Percentiles rank a stretch among this genome's conserved stretches.
These are phyloP conservation scores for Catunica adiposa DNA, from an alignment of 2,329 filamentous ascomycete genomes.

Conservation along the genomic window DNA sequence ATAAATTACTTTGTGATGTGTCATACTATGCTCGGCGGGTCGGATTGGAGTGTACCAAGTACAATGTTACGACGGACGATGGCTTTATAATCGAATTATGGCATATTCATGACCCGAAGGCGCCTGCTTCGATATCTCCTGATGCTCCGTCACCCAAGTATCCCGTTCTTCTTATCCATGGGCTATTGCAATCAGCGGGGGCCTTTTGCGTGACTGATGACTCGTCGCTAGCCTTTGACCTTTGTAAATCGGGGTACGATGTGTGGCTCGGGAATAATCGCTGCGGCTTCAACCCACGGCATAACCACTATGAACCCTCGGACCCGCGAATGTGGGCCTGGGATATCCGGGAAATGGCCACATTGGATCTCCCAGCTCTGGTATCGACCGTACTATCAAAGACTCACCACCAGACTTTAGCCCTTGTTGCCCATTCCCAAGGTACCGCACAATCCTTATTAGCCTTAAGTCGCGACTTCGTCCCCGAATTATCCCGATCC, in stretches of 20 bases:
- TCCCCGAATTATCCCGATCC: constrained; percentile 65
- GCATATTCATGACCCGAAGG: constrained; percentile 68
- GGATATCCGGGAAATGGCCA: constrained; percentile 90
- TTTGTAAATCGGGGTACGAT: constrained; percentile 83
- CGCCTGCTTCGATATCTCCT: constrained; percentile 37
- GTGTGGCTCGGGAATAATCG: constrained; percentile 93
- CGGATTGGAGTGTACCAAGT: constrained; percentile 69
- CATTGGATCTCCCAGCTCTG: constrained; percentile 71
- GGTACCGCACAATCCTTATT: constrained; percentile 81
- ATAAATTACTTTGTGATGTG: constrained; percentile 63
- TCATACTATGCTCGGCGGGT: constrained; percentile 76
- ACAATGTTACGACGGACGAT: constrained; percentile 81
- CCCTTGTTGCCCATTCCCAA: constrained; percentile 74
- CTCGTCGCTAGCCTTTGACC: constrained; percentile 74
- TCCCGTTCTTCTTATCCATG: constrained; percentile 75
- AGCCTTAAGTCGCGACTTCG: constrained; percentile 74
- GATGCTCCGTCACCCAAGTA: constrained; percentile 34
- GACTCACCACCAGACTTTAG: constrained; percentile 41
- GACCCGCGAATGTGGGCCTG: constrained; percentile 94
- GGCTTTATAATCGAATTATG: constrained; percentile 80
- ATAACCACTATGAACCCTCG: constrained; percentile 49
- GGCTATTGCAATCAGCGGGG: constrained; percentile 71
- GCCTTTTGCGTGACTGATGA: constrained; percentile 86
- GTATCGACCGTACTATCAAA: constrained; percentile 63
- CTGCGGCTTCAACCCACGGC: constrained; percentile 67